Evolutionary conservation across 2,329 filamentous ascomycete species (phyloP).

Genomic region (Penicillium sp.): DNA sequence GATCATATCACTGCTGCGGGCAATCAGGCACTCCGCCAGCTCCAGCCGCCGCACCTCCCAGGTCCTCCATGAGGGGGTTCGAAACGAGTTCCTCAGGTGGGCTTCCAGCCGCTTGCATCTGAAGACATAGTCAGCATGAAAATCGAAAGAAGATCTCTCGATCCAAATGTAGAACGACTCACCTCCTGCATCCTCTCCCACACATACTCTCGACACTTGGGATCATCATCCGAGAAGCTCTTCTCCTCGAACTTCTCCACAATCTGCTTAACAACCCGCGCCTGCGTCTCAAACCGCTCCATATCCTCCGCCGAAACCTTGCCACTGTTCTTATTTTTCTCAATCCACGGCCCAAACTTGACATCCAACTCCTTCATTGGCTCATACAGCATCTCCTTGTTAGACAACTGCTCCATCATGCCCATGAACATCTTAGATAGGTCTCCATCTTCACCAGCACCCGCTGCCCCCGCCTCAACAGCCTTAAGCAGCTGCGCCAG

Average conservation of each 20-base stretch:
- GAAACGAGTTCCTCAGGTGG: constrained; percentile 77
- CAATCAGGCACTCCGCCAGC: constrained; percentile 52
- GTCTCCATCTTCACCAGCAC: constrained; percentile 63
- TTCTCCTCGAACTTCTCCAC: constrained; percentile 77
- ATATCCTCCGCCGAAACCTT: constrained; percentile 61
- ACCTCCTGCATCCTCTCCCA: constrained; percentile 98
- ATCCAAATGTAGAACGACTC: constrained; percentile 25
- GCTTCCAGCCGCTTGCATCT: constrained; percentile 96
- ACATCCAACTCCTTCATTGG: constrained; percentile 94
- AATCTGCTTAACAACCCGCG: constrained; percentile 71
- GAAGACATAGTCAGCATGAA: constrained; percentile 14
- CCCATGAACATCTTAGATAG: constrained; percentile 90
- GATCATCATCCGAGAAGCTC: constrained; percentile 71
- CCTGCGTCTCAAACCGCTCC: constrained; percentile 72
- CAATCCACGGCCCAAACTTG: constrained; percentile 85
- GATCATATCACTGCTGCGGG: constrained; percentile 47
- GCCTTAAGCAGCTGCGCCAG: constrained; percentile 88
- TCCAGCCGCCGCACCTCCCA: constrained; percentile 59
- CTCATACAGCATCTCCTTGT: constrained; percentile 96
- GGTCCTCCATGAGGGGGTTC: constrained; percentile 55
- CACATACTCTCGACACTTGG: constrained; percentile 77
- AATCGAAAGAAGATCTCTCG: not conserved
- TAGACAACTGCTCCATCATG: constrained; percentile 98
- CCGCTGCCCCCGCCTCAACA: constrained; percentile 57
- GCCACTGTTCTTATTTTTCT: constrained; percentile 57